Base-by-base conservation (phyloP, 345 rosid species). In the Microthlaspi erraticum region DNA sequence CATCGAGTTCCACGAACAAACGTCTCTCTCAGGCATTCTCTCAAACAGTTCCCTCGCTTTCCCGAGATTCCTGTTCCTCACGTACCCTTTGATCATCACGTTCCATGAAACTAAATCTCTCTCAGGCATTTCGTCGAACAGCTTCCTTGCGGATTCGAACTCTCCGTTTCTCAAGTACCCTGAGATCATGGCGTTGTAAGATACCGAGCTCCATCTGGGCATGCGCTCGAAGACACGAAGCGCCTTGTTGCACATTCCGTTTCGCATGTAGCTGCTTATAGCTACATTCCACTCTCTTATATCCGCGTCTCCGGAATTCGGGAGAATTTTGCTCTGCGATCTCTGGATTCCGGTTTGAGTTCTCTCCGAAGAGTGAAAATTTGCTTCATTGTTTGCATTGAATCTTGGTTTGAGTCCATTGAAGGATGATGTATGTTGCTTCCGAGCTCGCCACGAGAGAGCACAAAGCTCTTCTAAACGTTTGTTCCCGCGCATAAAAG, bases 1-100 rank as follows among this genome's bases (percentile, higher is more conserved):
- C 79, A 90, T 86, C 44, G 95, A 86, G 14, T 87, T 86, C 90
- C 90, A 88, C 26, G 90, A 84, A 69, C 85, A 85, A 51, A 83
- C 74, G 77, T 88, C 86, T 63, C 73, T 85, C 72, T 71, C 82
- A 4, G 92, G 85, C 81, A 78, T 88, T 60, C 65, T 79, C 61
- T 39, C 65, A 75, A 90, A 90, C 59, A 85, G 71, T 29, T 64
- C 60, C 74, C 81, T 68, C n/a, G 83, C 85, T 60, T 78, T 79
- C n/a, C 74, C 77, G 38, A 88, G 80, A 61, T 80, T 79, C 43
- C 87, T 87, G 17, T 61, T 80, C 79, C 89, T 60, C 51, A 88
- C 76, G 68, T 84, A 87, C 29, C 97, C 89, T 29, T 85, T 70
- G 3, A 88, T 83, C 86, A 88, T 83, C 43, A 79, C 82, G 59